Conservation (phyloP, 2,329 filamentous ascomycete species). For the Aspergillus chevalieri region DNA sequence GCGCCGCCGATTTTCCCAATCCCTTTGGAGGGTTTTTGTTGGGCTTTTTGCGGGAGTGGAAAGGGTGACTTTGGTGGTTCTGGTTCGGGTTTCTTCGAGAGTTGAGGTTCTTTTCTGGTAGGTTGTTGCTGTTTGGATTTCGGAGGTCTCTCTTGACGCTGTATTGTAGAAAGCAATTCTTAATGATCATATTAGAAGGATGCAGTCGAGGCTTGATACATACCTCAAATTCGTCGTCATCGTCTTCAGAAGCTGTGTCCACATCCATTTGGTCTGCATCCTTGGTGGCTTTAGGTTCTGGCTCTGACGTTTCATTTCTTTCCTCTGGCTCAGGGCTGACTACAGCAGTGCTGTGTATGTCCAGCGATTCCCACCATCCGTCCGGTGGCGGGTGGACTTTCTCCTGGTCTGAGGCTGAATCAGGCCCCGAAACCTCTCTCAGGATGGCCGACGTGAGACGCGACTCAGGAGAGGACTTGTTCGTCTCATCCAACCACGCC, state of each 20-base stretch:
- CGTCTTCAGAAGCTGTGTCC: slow-evolving; percentile 20
- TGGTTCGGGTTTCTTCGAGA: slow-evolving; percentile 3
- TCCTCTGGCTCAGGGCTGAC: slow-evolving; percentile 1
- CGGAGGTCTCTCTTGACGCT: slow-evolving; percentile 34
- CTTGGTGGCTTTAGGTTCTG: background rate
- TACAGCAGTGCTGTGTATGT: slow-evolving; percentile 2
- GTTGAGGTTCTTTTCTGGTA: background rate
- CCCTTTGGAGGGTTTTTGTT: slow-evolving; percentile 6
- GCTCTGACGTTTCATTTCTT: background rate
- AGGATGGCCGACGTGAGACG: slow-evolving; percentile 21
- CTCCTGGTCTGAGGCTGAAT: slow-evolving; percentile 3
- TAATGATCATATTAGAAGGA: background rate
- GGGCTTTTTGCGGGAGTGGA: slow-evolving; percentile 5
- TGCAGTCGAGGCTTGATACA: background rate
- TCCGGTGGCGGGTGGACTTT: slow-evolving; percentile 14
- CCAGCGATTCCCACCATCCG: slow-evolving; percentile 31
- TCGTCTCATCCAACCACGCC: slow-evolving; percentile 36
- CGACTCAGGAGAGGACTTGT: slow-evolving; percentile 10
- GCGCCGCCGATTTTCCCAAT: slow-evolving; percentile 28
- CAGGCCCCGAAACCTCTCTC: slow-evolving; percentile 16
- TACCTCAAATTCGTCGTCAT: slow-evolving; percentile 36
- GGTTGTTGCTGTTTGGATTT: slow-evolving; percentile 15
- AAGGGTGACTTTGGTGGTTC: slow-evolving; percentile 2
- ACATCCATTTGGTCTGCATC: slow-evolving; percentile 10
- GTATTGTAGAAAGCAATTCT: background rate